Conservation (phyloP, 176 grass and related monocot species). For the Phoenix dactylifera region DNA sequence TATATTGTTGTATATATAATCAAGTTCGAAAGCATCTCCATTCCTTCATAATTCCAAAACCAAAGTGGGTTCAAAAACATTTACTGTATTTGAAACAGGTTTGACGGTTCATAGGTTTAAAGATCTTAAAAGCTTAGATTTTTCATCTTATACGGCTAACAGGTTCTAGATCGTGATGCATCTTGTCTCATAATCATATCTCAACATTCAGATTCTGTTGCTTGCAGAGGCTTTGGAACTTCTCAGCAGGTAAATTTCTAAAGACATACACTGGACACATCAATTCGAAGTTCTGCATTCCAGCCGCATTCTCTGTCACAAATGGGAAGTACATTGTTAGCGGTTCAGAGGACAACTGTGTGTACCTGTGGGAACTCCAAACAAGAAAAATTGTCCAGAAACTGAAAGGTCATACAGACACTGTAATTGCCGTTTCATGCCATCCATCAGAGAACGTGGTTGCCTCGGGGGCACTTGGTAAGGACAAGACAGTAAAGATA, state of each 20-base stretch:
- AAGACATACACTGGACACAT: conserved; percentile 87
- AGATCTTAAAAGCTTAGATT: too few relatives aligned
- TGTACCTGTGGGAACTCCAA: conserved; percentile 95
- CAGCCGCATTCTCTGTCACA: conserved; percentile 72
- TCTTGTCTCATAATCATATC: too few relatives aligned
- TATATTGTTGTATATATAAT: too few relatives aligned
- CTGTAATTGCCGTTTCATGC: conserved; percentile 69
- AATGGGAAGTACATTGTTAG: conserved; percentile 87
- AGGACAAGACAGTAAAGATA: conserved; percentile 79
- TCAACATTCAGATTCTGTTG: neutral
- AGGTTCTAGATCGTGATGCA: too few relatives aligned
- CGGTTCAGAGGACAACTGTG: conserved; percentile 77
- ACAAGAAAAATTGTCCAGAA: conserved; percentile 82
- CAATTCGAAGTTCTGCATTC: conserved; percentile 77
- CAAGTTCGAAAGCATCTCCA: too few relatives aligned
- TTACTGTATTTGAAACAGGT: too few relatives aligned
- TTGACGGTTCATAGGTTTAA: too few relatives aligned
- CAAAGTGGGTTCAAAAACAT: too few relatives aligned
- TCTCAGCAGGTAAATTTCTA: conserved; percentile 70
- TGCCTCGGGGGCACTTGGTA: conserved; percentile 66
- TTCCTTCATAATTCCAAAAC: too few relatives aligned
- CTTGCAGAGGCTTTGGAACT: conserved; percentile 84
- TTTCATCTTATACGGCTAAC: too few relatives aligned
- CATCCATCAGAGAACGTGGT: conserved; percentile 85
- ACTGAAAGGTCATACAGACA: conserved; percentile 74